Evolutionary conservation across 2,329 filamentous ascomycete genomes (phyloP).

Genomic region (Leptosphaerulina australis): DNA sequence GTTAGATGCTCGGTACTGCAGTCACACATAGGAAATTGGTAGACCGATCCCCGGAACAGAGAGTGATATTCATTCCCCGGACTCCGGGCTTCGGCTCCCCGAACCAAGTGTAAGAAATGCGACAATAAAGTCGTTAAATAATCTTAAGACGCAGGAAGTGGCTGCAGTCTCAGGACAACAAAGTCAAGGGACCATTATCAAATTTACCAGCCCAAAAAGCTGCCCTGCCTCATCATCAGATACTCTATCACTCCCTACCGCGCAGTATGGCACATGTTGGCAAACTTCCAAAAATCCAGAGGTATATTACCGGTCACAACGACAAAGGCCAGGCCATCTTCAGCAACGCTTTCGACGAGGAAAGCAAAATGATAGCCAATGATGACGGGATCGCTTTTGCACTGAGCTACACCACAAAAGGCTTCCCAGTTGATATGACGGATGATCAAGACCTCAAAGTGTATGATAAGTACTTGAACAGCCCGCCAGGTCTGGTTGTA

Average conservation of each 20-base stretch:
- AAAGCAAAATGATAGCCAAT: slow-evolving; percentile 46
- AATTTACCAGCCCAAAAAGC: not conserved
- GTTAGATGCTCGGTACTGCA: not conserved
- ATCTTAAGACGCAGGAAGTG: no score
- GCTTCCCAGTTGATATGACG: slow-evolving; percentile 56
- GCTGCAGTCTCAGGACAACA: not conserved
- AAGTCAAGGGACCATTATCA: not conserved
- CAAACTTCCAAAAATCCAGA: slow-evolving; percentile 41
- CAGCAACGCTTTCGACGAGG: slow-evolving; percentile 44
- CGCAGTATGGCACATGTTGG: slow-evolving; percentile 42
- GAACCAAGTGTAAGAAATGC: slow-evolving; percentile 17
- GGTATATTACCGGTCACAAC: slow-evolving; percentile 48
- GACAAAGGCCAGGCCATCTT: slow-evolving; percentile 47
- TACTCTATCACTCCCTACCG: not conserved
- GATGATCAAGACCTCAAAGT: slow-evolving; percentile 54
- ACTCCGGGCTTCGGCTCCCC: slow-evolving; percentile 35
- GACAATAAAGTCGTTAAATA: not conserved
- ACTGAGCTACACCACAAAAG: slow-evolving; percentile 57
- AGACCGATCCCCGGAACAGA: slow-evolving; percentile 21
- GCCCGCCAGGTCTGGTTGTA: slow-evolving; percentile 58
- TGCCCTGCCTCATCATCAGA: not conserved
- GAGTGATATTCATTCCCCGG: slow-evolving; percentile 19
- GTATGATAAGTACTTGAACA: slow-evolving; percentile 53
- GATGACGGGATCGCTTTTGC: slow-evolving; percentile 56
- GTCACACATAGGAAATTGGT: not conserved